phyloP scores from a whole-genome alignment of 2,329 filamentous ascomycete genomes.

The Nectriaceae sp. region DNA sequence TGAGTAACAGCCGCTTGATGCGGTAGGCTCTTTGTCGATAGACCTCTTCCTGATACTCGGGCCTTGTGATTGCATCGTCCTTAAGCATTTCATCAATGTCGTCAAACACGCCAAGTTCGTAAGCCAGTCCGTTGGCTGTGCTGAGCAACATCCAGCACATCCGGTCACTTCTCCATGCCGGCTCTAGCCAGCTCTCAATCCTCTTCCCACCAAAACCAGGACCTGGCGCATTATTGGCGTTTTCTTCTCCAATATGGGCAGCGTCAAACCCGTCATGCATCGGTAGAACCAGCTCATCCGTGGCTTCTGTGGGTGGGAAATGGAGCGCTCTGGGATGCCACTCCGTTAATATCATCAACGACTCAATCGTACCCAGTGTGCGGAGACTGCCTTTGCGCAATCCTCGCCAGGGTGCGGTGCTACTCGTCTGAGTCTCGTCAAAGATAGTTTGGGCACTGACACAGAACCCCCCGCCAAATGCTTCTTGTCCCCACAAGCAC shows the following conservation, averaged over 20 bases:
- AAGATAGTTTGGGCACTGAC: slow-evolving; percentile 62
- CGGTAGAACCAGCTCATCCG: slow-evolving; percentile 68
- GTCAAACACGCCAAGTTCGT: slow-evolving; percentile 95
- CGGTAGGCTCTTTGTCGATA: slow-evolving; percentile 78
- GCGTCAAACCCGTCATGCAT: slow-evolving; percentile 49
- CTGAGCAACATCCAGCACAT: slow-evolving; percentile 99
- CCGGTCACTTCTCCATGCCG: slow-evolving; percentile 89
- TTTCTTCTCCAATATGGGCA: slow-evolving; percentile 38
- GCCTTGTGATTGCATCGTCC: slow-evolving; percentile 59
- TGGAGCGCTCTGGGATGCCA: slow-evolving; percentile 96
- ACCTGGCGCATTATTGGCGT: slow-evolving; percentile 33
- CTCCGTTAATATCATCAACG: slow-evolving; percentile 89
- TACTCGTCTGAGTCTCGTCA: slow-evolving; percentile 63
- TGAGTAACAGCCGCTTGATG: slow-evolving; percentile 82
- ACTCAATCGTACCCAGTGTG: slow-evolving; percentile 92
- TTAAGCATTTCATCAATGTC: slow-evolving; percentile 73
- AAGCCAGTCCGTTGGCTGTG: slow-evolving; percentile 84
- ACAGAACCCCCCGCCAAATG: slow-evolving; percentile 87
- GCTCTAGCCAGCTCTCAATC: slow-evolving; percentile 95
- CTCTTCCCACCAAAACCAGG: slow-evolving; percentile 76
- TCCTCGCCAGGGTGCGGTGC: slow-evolving; percentile 70
- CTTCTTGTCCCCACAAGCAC: slow-evolving; percentile 93
- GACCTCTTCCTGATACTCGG: slow-evolving; percentile 71
- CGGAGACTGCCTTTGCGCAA: slow-evolving; percentile 77
- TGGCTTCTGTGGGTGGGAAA: slow-evolving; percentile 81